Percentiles rank a stretch among this genome's conserved stretches.
Conservation (phyloP, 75 land plant genomes). For the Gnetum montanum region DNA sequence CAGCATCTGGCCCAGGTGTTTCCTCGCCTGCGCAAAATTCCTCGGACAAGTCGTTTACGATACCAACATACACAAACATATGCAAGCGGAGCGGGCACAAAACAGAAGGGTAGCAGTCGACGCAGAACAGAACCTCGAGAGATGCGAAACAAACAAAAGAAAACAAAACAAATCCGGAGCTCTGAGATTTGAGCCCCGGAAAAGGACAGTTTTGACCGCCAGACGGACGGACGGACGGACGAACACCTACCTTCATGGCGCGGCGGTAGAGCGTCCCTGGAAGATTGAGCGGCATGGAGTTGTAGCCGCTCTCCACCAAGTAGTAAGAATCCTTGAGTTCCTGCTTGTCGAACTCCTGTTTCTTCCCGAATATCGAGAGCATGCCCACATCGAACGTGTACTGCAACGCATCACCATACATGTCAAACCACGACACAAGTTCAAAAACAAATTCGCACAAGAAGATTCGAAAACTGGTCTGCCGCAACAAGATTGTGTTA, state of each 20-base stretch:
- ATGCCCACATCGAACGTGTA: constrained; percentile 72
- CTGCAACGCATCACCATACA: constrained; percentile 15
- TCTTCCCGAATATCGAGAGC: constrained; percentile 46
- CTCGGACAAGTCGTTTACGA: background rate
- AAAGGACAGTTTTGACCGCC: background rate
- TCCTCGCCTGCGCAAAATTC: constrained; percentile 38
- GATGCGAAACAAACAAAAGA: too few relatives aligned
- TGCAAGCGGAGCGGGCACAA: too few relatives aligned
- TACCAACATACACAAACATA: background rate
- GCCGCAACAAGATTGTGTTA: background rate
- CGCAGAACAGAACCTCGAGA: too few relatives aligned
- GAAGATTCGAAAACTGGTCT: background rate
- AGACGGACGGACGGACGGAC: background rate
- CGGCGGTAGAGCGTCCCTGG: constrained; percentile 68
- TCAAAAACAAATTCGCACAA: background rate
- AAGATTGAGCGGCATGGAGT: constrained; percentile 80
- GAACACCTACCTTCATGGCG: constrained; percentile 55
- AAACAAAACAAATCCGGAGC: too few relatives aligned
- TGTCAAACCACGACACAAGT: background rate
- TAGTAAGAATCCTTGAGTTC: constrained; percentile 63
- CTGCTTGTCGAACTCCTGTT: constrained; percentile 32
- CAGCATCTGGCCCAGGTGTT: constrained; percentile 44
- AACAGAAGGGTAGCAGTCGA: too few relatives aligned
- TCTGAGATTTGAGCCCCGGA: too few relatives aligned
- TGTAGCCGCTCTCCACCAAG: constrained; percentile 77